Conservation (phyloP, 805 yeast genomes). For the Teunomyces panamensis region DNA sequence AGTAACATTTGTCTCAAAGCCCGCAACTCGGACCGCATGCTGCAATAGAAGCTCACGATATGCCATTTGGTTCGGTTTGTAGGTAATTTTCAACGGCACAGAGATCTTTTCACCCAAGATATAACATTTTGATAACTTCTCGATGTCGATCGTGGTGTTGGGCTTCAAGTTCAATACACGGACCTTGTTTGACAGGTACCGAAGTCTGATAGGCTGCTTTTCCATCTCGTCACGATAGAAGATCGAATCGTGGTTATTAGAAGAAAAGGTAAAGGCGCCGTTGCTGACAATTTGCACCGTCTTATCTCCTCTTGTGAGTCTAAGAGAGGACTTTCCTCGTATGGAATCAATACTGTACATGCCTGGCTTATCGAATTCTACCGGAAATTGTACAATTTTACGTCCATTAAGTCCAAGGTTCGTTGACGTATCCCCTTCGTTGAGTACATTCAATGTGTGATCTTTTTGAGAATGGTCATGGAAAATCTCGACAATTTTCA, state of each 20-base stretch:
- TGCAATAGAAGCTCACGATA: constrained; percentile 20
- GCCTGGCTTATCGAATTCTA: neutral
- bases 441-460: neutral
- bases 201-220: neutral
- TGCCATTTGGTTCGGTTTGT: constrained; percentile 12
- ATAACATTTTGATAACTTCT: constrained; percentile 9
- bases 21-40: constrained; percentile 18
- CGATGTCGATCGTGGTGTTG: constrained; percentile 13
- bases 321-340: neutral
- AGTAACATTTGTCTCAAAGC: constrained; percentile 12
- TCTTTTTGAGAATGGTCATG: neutral
- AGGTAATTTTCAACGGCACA: constrained; percentile 18
- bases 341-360: neutral
- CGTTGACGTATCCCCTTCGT: neutral
- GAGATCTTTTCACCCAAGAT: constrained; percentile 31
- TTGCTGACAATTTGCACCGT: neutral
- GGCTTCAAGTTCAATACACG: constrained; percentile 20
- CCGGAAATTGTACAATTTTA: neutral
- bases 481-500: neutral
- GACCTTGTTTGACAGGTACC: neutral
- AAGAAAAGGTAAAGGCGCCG: neutral
- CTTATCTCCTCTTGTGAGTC: neutral
- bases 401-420: neutral
- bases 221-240: neutral
- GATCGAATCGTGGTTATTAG: neutral